Conservation (phyloP, 805 yeast genomes). For the Yamadazyma olivae region DNA sequence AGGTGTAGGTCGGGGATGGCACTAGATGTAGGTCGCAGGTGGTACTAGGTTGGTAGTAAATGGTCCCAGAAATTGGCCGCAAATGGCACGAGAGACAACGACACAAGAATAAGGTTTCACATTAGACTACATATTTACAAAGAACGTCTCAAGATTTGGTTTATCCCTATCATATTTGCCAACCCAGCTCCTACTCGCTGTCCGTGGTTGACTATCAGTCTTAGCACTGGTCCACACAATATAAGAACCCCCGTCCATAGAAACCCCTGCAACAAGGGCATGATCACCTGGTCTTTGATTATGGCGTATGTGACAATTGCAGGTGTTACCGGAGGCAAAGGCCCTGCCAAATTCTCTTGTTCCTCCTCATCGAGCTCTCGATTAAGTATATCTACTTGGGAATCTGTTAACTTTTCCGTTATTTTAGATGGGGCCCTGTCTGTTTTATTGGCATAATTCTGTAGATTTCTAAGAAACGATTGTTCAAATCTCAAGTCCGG, state of each 20-base stretch:
- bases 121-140: too few relatives aligned
- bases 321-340: constrained; percentile 41
- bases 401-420: constrained; percentile 15
- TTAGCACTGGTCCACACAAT: constrained; percentile 33
- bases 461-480: constrained; percentile 43
- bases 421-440: background rate
- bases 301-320: constrained; percentile 46
- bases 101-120: too few relatives aligned
- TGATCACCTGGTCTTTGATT: constrained; percentile 46
- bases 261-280: constrained; percentile 56
- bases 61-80: too few relatives aligned
- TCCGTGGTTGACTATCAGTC: constrained; percentile 21
- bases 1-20: too few relatives aligned
- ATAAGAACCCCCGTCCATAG: constrained; percentile 42
- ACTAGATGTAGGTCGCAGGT: too few relatives aligned
- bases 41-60: too few relatives aligned
- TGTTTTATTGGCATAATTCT: constrained; percentile 22
- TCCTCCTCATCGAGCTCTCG: constrained; percentile 15
- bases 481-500: constrained; percentile 73
- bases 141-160: constrained; percentile 4
- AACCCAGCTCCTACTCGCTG: constrained; percentile 21
- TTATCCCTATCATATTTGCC: constrained; percentile 8
- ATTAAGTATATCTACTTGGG: constrained; percentile 17
- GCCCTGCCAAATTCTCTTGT: constrained; percentile 13
- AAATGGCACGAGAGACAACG: too few relatives aligned